Evolutionary conservation across 306 rosid species (phyloP), one percentile per base, ranked within the genome.

Genomic region (Gastrolobium bilobum): DNA sequence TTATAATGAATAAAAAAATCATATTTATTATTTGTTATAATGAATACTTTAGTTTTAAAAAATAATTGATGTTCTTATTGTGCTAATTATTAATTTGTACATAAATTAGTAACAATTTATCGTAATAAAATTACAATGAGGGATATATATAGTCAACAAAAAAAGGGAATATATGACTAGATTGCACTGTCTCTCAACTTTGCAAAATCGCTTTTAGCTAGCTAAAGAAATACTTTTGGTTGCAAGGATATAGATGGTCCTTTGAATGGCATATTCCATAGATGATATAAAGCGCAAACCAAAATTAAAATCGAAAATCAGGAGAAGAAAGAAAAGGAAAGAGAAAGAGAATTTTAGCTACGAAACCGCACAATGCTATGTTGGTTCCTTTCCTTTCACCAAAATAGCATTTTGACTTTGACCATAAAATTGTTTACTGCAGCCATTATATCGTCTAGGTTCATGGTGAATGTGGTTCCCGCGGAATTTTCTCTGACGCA

Each of bases 101-200:
- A 15, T 6, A 5, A 44, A 67, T 4, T 13, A 46, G 39, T 10
- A 29, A 7, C 34, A 20, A 2, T 1, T 20, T 20, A 20, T 20
- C 26, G 11, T 54, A 7, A 20, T 7, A 26, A 5, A 4, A 54
- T 54, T 54, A 20, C 34, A 20, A 54, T 54, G 3, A 10, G 3
- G 60, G 60, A 54, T 54, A 54, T 0, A 7, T 20, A 26, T 5
- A 20, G 26, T 20, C 15, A 6, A 26, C 38, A 66, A 20, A 20
- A 20, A 42, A 7, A 48, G 48, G 48, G 47, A 68, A 10, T 31
- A 50, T n/a, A 48, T 31, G 46, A 15, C 33, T 37, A 3, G 6
- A 54, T 35, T 15, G 47, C 71, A 76, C 33, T 58, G 4, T 4
- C 48, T 62, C 30, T 76, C 63, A 52, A 69, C 61, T 69, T 70